Conservation (phyloP, 306 rosid genomes). For the Nissolia schottii region DNA sequence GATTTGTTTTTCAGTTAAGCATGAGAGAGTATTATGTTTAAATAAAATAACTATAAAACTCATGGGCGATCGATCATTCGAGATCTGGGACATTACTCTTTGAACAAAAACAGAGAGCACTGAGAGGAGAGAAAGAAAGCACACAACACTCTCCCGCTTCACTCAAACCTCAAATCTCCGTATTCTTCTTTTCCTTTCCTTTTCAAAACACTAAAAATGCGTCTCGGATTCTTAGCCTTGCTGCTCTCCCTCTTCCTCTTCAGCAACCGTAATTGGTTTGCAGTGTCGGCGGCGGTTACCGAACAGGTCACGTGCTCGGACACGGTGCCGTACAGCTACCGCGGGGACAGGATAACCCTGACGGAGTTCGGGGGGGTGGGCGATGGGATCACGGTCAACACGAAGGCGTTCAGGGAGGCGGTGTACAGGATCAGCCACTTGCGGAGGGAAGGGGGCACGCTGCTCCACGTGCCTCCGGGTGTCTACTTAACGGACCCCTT, state of each 20-base stretch:
- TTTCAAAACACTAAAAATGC: background rate
- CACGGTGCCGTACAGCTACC: conserved; percentile 47
- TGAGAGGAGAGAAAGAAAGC: too few relatives aligned
- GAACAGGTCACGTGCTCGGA: conserved; percentile 68
- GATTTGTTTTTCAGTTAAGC: too few relatives aligned
- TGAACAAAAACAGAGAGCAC: too few relatives aligned
- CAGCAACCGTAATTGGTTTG: background rate
- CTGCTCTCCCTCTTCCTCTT: background rate
- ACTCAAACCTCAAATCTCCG: background rate
- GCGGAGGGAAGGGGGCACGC: conserved; percentile 60
- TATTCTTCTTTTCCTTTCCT: background rate
- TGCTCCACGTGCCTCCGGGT: conserved; percentile 76
- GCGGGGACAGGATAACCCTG: conserved; percentile 59
- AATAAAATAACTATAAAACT: too few relatives aligned
- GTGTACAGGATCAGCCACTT: conserved; percentile 57
- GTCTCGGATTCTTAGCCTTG: background rate
- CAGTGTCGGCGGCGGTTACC: conserved; percentile 17
- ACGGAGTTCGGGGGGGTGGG: conserved; percentile 70
- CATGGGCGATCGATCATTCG: too few relatives aligned
- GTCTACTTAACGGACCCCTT: conserved; percentile 71
- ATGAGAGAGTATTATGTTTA: too few relatives aligned
- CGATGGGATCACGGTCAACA: conserved; percentile 68
- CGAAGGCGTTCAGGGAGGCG: conserved; percentile 66
- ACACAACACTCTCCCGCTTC: too few relatives aligned
- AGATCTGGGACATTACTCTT: too few relatives aligned